phyloP scores from a whole-genome alignment of 169 alveolate genomes.

The Plasmodium chabaudi region DNA sequence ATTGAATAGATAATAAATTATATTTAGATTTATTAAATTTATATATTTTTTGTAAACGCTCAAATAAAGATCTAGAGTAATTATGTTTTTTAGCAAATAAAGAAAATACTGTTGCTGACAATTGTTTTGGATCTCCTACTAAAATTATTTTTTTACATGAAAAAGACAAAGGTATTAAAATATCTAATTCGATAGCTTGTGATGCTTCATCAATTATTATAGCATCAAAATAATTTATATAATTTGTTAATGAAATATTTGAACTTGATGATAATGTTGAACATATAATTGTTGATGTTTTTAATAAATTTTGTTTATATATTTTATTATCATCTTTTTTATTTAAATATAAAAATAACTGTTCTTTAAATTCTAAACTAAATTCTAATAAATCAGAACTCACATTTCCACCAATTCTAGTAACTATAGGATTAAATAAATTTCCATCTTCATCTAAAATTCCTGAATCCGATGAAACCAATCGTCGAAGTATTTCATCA shows the following conservation, averaged over 20 bases:
- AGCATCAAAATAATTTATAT: constrained; percentile 90
- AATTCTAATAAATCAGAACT: constrained; percentile 90
- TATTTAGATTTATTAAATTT: constrained; percentile 82
- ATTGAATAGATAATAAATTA: constrained; percentile 91
- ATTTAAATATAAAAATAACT: constrained; percentile 78
- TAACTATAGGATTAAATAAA: constrained; percentile 87
- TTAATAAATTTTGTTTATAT: constrained; percentile 83
- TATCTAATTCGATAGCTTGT: constrained; percentile 92
- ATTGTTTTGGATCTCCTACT: constrained; percentile 97
- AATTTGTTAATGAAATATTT: constrained; percentile 85
- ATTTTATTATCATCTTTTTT: constrained; percentile 21
- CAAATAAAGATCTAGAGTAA: constrained; percentile 90
- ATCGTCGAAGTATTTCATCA: constrained; percentile 97
- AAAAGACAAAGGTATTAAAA: constrained; percentile 86
- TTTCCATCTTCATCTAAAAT: constrained; percentile 90
- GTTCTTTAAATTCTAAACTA: constrained; percentile 89
- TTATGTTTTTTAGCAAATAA: constrained; percentile 86
- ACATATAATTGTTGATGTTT: constrained; percentile 90
- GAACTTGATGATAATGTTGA: constrained; percentile 94
- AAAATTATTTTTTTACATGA: constrained; percentile 91
- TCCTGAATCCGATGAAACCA: constrained; percentile 85
- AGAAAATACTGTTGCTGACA: constrained; percentile 97
- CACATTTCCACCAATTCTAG: constrained; percentile 93
- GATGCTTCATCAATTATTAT: constrained; percentile 99
- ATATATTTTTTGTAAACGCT: constrained; percentile 86